Percentiles rank a stretch among this genome's conserved stretches.
Evolutionary conservation across 202 grass and related monocot species (phyloP).

Genomic region (Panicum hallii): DNA sequence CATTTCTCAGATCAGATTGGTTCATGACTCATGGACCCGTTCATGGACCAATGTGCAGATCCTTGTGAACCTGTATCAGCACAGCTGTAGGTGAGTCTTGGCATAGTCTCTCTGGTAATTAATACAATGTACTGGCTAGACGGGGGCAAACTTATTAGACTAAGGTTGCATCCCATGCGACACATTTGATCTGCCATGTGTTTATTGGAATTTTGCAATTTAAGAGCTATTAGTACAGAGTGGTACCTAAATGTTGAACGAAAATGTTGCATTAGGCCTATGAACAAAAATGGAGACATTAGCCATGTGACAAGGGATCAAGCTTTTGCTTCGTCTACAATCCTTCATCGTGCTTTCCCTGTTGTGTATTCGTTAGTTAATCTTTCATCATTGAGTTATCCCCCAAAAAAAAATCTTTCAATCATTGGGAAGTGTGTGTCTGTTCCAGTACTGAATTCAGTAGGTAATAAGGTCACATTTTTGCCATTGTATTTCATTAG

Average conservation of each 20-base stretch:
- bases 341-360: constrained; percentile 1
- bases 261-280: background rate
- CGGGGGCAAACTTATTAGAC: constrained; percentile 22
- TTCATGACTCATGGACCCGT: constrained; percentile 19
- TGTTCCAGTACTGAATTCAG: background rate
- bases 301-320: constrained; percentile 14
- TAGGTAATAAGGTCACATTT: background rate
- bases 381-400: background rate
- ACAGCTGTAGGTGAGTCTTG: constrained; percentile 36
- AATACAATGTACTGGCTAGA: constrained; percentile 28
- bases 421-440: constrained; percentile 9
- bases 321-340: constrained; percentile 7
- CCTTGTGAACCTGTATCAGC: constrained; percentile 16
- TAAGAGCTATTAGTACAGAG: constrained; percentile 6
- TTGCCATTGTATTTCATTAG: constrained; percentile 8
- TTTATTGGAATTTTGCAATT: constrained; percentile 18
- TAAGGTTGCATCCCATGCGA: constrained; percentile 17
- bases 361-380: constrained; percentile 1
- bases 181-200: constrained; percentile 22
- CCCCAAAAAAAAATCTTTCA: background rate
- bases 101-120: constrained; percentile 32
- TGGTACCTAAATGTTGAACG: constrained; percentile 6
- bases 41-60: constrained; percentile 13
- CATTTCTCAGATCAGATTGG: constrained; percentile 27
- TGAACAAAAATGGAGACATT: background rate